These are phyloP conservation scores for Chytridium lagenaria DNA, from an alignment of 371 early-diverging fungal genomes.

Conservation along the genomic window DNA sequence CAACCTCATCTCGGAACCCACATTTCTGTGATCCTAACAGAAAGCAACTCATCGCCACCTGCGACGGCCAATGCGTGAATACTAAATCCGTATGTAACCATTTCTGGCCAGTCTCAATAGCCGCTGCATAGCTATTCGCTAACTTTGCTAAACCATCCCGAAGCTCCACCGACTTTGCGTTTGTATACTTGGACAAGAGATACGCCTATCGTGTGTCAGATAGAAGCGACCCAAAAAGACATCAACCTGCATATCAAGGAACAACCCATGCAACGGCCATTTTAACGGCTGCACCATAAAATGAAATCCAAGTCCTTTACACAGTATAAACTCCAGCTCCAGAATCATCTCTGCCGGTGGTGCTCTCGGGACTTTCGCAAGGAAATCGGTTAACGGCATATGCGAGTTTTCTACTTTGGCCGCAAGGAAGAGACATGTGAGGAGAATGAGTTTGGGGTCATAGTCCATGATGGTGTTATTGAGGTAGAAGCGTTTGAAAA, in stretches of 20 bases:
- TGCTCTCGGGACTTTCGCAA: slow-evolving; percentile 49
- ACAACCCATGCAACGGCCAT: slow-evolving; percentile 82
- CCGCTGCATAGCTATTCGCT: slow-evolving; percentile 67
- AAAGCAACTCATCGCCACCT: slow-evolving; percentile 83
- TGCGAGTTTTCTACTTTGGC: slow-evolving; percentile 84
- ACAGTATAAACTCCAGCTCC: slow-evolving; percentile 79
- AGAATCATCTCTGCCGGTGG: slow-evolving; percentile 51
- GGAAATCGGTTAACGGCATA: slow-evolving; percentile 79
- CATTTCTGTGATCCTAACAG: slow-evolving; percentile 62
- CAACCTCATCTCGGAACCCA: slow-evolving; percentile 15
- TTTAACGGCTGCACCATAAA: slow-evolving; percentile 84
- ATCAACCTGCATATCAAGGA: slow-evolving; percentile 78
- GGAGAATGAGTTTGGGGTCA: slow-evolving; percentile 83
- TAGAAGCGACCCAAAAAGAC: neutral
- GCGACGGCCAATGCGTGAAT: slow-evolving; percentile 82
- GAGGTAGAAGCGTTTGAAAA: slow-evolving; percentile 91
- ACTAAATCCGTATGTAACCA: slow-evolving; percentile 78
- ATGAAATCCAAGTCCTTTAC: slow-evolving; percentile 83
- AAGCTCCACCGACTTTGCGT: slow-evolving; percentile 19
- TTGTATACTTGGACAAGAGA: slow-evolving; percentile 24
- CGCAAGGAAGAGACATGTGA: slow-evolving; percentile 86
- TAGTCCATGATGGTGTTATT: slow-evolving; percentile 88
- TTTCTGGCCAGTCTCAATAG: slow-evolving; percentile 59
- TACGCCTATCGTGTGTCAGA: slow-evolving; percentile 26
- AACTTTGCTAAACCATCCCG: slow-evolving; percentile 39